phyloP scores from a whole-genome alignment of 352 stramenopile species.

The Phytophthora sansomeana region DNA sequence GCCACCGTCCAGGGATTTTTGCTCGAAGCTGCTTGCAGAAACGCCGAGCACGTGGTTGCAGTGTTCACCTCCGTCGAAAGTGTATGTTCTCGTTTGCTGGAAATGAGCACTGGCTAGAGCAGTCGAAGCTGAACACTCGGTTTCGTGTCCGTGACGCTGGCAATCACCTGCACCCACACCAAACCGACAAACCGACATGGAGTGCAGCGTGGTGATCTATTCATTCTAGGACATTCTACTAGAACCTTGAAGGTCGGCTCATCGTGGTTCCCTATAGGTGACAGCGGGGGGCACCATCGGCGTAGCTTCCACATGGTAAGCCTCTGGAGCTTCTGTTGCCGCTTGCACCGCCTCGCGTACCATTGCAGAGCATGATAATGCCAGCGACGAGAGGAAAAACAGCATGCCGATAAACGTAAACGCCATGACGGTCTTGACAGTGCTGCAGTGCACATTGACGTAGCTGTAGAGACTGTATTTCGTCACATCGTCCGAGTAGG shows the following conservation, averaged over 20 bases:
- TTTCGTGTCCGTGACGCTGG: constrained; percentile 7
- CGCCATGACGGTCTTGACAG: too few species aligned
- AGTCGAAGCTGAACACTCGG: constrained; percentile 18
- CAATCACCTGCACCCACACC: too few species aligned
- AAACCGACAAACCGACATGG: neutral
- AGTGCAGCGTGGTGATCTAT: neutral
- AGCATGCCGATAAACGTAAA: too few species aligned
- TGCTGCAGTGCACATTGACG: too few species aligned
- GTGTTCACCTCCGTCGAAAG: constrained; percentile 13
- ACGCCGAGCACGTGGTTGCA: constrained; percentile 10
- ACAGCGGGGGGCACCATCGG: neutral
- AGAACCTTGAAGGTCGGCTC: constrained; percentile 7
- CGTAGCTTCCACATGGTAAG: neutral
- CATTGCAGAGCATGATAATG: constrained; percentile 16
- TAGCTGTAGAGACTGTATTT: too few species aligned
- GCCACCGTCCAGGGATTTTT: constrained; percentile 2
- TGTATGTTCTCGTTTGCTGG: neutral
- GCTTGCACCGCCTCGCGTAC: neutral
- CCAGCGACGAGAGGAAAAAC: constrained; percentile 35
- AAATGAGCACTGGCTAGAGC: constrained; percentile 8
- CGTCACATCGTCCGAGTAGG: too few species aligned
- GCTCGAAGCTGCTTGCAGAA: neutral
- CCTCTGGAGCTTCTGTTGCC: constrained; percentile 1
- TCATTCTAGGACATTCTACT: neutral
- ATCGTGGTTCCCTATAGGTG: neutral